Evolutionary conservation across 495 filamentous ascomycete species (phyloP).

Genomic region (Darksidea phi): DNA sequence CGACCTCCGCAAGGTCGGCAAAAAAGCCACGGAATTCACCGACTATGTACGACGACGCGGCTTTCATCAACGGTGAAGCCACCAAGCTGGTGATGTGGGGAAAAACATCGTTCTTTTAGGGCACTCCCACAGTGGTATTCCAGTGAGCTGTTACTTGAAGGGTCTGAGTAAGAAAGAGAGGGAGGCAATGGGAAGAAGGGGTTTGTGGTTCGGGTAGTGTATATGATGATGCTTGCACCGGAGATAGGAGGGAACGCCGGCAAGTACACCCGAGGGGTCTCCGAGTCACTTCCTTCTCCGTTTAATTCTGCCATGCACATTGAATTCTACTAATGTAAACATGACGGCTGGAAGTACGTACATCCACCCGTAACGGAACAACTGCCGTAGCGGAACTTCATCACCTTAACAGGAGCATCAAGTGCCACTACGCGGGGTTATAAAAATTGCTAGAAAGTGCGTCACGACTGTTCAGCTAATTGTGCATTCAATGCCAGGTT

Average conservation of each 20-base stretch:
- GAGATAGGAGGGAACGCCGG: neutral
- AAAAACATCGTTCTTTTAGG: slow-evolving; percentile 27
- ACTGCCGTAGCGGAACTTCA: too few relatives aligned
- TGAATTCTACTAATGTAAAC: neutral
- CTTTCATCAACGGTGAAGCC: slow-evolving; percentile 9
- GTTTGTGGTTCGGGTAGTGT: slow-evolving; percentile 25
- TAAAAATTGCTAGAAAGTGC: too few relatives aligned
- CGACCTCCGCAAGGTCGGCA: slow-evolving; percentile 22
- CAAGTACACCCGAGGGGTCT: neutral
- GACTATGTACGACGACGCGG: slow-evolving; percentile 30
- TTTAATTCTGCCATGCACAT: too few relatives aligned
- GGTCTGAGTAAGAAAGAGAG: slow-evolving; percentile 23
- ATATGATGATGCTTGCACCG: slow-evolving; percentile 23
- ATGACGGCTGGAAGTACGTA: slow-evolving; percentile 9
- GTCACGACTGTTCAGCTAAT: too few relatives aligned
- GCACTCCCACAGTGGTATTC: slow-evolving; percentile 30
- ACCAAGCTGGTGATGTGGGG: slow-evolving; percentile 20
- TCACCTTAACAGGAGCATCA: too few relatives aligned
- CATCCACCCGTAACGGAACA: too few relatives aligned
- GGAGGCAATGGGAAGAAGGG: slow-evolving; percentile 22
- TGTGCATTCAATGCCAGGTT: too few relatives aligned
- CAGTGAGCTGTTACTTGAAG: slow-evolving; percentile 5
- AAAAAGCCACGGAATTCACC: slow-evolving; percentile 11
- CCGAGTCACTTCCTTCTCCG: too few relatives aligned
- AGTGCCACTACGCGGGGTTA: too few relatives aligned